A percentile compares a stretch with the other conserved stretches of the same genome.
Evolutionary conservation across 768 basidiomycete species (phyloP).

Genomic region (Mycena rebaudengoi): DNA sequence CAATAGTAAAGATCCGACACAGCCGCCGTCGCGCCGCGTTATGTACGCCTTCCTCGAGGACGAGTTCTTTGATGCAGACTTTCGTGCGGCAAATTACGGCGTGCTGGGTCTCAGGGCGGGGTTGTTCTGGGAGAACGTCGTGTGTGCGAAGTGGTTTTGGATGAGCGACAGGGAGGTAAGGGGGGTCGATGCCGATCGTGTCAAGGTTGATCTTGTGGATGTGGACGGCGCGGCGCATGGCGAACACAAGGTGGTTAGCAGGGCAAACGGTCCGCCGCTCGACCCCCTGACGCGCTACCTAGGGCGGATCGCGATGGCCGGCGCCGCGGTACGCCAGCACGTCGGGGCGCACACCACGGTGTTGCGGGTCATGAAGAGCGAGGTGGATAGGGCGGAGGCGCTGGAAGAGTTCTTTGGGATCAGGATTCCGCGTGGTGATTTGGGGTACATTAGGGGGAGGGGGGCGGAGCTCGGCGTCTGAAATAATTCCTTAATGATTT

Average conservation of each 20-base stretch:
- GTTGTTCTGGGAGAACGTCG: conserved; percentile 24
- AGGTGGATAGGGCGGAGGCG: conserved; percentile 19
- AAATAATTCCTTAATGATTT: too few relatives aligned
- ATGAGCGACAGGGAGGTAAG: conserved; percentile 23
- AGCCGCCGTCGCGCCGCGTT: conserved; percentile 17
- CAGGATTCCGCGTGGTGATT: background rate
- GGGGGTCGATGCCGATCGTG: background rate
- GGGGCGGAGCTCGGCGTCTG: conserved; percentile 24
- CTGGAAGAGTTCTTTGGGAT: conserved; percentile 21
- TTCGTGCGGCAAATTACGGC: conserved; percentile 12
- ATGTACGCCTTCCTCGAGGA: conserved; percentile 34
- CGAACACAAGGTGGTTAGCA: too few relatives aligned
- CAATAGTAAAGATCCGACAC: background rate
- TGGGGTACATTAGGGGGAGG: conserved; percentile 15
- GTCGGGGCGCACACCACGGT: conserved; percentile 16
- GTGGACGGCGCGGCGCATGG: too few relatives aligned
- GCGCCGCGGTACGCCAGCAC: conserved; percentile 14
- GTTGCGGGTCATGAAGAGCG: conserved; percentile 13
- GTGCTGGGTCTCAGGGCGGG: conserved; percentile 10
- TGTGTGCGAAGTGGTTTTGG: conserved; percentile 22
- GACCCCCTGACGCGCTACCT: conserved; percentile 17
- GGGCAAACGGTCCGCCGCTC: background rate
- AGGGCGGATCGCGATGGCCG: conserved; percentile 19
- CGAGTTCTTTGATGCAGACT: conserved; percentile 32
- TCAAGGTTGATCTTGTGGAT: background rate